These are phyloP conservation scores for Microdochium nivale DNA, from an alignment of 2,329 filamentous ascomycete species.

Conservation along the genomic window DNA sequence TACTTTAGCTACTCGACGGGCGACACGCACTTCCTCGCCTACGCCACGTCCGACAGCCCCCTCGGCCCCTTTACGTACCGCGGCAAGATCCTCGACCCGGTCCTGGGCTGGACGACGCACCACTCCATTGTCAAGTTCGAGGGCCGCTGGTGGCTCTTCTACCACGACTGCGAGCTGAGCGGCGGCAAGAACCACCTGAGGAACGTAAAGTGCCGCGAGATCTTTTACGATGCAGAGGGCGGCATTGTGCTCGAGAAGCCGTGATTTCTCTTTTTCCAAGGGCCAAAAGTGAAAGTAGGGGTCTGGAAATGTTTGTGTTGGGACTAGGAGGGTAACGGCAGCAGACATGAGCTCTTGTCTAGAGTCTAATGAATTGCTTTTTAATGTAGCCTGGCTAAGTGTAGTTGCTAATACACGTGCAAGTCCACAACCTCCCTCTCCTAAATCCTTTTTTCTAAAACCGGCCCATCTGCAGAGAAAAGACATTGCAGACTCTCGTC, in stretches of 20 bases:
- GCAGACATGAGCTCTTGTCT: too few species aligned
- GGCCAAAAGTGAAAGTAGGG: not conserved
- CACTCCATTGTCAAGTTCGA: slow-evolving; percentile 69
- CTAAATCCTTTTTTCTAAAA: too few species aligned
- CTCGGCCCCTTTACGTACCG: slow-evolving; percentile 65
- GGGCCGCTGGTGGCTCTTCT: slow-evolving; percentile 66
- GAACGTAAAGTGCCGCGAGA: slow-evolving; percentile 66
- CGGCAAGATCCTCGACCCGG: slow-evolving; percentile 65
- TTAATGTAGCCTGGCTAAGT: too few species aligned
- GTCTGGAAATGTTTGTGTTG: not conserved
- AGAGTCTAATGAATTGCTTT: too few species aligned
- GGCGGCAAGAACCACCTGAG: slow-evolving; percentile 62
- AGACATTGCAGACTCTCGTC: not conserved
- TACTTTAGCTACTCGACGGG: slow-evolving; percentile 75
- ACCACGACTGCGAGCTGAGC: slow-evolving; percentile 65
- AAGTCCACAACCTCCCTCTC: too few species aligned
- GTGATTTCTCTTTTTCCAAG: slow-evolving; percentile 4
- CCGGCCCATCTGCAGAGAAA: too few species aligned
- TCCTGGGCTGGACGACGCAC: slow-evolving; percentile 75
- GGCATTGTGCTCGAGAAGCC: slow-evolving; percentile 42
- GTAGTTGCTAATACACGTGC: too few species aligned
- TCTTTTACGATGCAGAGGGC: slow-evolving; percentile 60
- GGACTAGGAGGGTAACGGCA: not conserved
- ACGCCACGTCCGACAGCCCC: slow-evolving; percentile 56
- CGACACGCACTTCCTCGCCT: slow-evolving; percentile 67